phyloP scores from a whole-genome alignment of 805 yeast species.

The Grigorovia transvaalensis region DNA sequence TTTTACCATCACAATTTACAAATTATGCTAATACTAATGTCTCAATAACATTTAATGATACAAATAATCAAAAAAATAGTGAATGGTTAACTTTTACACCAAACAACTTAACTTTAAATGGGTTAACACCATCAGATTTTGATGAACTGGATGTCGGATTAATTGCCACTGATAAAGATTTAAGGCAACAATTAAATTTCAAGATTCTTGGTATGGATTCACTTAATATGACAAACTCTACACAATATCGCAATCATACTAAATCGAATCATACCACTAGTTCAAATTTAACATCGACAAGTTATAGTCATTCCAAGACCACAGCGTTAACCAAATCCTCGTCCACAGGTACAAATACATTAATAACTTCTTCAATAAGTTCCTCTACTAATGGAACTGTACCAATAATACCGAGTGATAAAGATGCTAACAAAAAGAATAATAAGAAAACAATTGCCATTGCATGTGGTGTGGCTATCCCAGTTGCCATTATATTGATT shows the following conservation, averaged over 20 bases:
- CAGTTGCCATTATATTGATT: conserved; percentile 44
- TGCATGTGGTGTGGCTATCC: conserved; percentile 83
- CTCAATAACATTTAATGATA: conserved; percentile 31
- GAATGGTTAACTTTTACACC: conserved; percentile 60
- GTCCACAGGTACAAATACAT: conserved; percentile 26
- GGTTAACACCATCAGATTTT: conserved; percentile 49
- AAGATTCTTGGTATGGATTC: conserved; percentile 39
- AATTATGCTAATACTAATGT: conserved; percentile 41
- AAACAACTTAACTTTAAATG: conserved; percentile 55
- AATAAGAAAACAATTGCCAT: conserved; percentile 59
- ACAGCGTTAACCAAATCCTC: conserved; percentile 16
- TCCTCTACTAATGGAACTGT: conserved; percentile 18
- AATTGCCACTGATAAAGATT: conserved; percentile 30
- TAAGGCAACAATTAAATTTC: conserved; percentile 36
- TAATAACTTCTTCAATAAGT: conserved; percentile 20
- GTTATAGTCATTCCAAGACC: conserved; percentile 10
- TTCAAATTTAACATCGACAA: conserved; percentile 9
- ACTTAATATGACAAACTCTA: conserved; percentile 3
- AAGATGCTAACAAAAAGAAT: conserved; percentile 13
- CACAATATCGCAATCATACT: neutral
- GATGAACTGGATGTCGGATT: conserved; percentile 33
- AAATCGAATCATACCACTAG: conserved; percentile 1
- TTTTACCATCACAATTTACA: conserved; percentile 47
- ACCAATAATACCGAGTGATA: conserved; percentile 8
- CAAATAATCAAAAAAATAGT: conserved; percentile 28